Evolutionary conservation across 106 monocot genomes (phyloP), one percentile per base, ranked within the genome.

Genomic region (Narthecium ossifragum): DNA sequence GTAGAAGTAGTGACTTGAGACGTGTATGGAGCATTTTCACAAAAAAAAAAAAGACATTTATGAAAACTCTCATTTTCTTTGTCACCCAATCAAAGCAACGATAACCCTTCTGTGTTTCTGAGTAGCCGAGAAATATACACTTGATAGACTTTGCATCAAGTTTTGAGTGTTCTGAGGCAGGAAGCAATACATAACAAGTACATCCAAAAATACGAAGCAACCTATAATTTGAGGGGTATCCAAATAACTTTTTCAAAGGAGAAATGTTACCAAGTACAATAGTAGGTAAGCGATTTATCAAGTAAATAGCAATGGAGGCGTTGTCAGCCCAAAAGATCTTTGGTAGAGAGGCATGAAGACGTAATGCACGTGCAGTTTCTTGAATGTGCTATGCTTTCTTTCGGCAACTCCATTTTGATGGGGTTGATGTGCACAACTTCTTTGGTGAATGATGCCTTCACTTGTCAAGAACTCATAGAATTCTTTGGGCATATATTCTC

Each of bases 101-200:
- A 65, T 65, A 65, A 1, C 37, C 53, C 17, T 53, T 65, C 22
- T 65, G 65, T 17, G 49, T 26, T 21, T 37, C 13, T 22, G 3
- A 51, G 30, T 64, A 72, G n/a, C 72, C 49, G 56, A 58, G 48
- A 49, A 72, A 57, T 15, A 72, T 24, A 46, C 57, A 72, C 0
- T 9, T 14, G 1, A 29, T 26, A 6, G 3, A 32, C 40, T 57
- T 36, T 6, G 49, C 47, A 57, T 55, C 37, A 17, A 72, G 34
- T 28, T 72, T 72, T 0, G 46, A 46, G 31, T 58, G 28, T 63
- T 72, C 57, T 30, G n/a, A 31, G n/a, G 7, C 0, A 15, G 37
- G 10, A 28, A 48, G 31, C 1, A 65, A 8, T 4, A 58, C 64
- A 30, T 48, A 58, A 48, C 36, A 65, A 8, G 53, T 54, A 30